Base-by-base conservation (phyloP, 768 basidiomycete species). In the Gymnopilus junonius region DNA sequence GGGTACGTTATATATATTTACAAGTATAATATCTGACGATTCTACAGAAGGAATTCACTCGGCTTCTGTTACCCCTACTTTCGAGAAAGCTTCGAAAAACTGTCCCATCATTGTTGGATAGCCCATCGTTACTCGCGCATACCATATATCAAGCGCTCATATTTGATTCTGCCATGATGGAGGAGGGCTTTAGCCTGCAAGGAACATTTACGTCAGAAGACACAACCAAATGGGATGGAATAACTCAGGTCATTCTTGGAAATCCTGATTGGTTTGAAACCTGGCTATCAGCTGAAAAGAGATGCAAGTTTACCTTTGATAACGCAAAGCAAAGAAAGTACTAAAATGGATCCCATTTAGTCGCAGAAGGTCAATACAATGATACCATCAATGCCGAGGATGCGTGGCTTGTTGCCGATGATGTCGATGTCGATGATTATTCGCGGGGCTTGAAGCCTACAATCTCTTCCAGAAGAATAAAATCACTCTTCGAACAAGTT, bases 81-180 rank as follows among this genome's bases (percentile, higher is more conserved):
- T 80, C 88, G 7, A 83, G 88, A 31, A 94, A 98, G 69, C 79
- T 99, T 12, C 83, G 81, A 42, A 87, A 85, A 46, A 89, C 92
- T 0, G 80, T 95, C 35, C 92, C 95, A 0, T 73, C 83, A 20
- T 76, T 99, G 11, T 77, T 99, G 4, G 77, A 86, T 2, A 87
- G 90, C 66, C 93, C 97, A 0, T 87, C 95, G 0, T 77, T 99
- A 21, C 81, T 99, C 7, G 97, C 97, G 1, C 97, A 99, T 71
- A 98, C 95, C 1, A 91, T 99, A 51, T 97, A 97, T 73, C 94
- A 99, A 74, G 87, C 95, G 0, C 79, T 99, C 3, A 75, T 88
- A 0, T 99, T 99, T 67, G 97, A 99, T 75, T 86, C 89, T 27
- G 82, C 88, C 21, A 71, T 98, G 37, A 76, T 80, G 17, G 91